Base-by-base conservation (phyloP, 2,329 filamentous ascomycete genomes). In the Ophiostoma fasciatum region DNA sequence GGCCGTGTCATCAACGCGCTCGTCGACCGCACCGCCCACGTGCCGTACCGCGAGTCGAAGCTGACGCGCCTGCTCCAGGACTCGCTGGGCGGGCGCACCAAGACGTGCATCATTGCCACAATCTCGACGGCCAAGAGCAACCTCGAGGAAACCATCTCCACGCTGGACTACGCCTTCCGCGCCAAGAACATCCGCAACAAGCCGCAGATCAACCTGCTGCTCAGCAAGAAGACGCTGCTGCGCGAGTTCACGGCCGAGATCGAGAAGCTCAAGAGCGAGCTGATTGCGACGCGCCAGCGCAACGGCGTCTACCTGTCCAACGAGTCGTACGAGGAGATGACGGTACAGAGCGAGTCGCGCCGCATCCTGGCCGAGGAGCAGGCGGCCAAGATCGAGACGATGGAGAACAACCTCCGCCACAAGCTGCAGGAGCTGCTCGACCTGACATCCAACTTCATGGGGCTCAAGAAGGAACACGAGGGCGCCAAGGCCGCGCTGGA, bases 101-200 rank as follows among this genome's bases (percentile, higher is more conserved):
- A 98, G 54, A 98, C 90, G 0, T 98, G 90, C 62, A 98, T 98
- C 46, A 96, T 98, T 50, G 90, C 90, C 6, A 98, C 90, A 1
- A 71, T 98, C 28, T 96, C 90, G 3, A 87, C 90, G 1, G 84
- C 87, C 7, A 92, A 90, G 57, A 87, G 79, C 57, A 98, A 96
- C 48, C 65, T 98, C 2, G 90, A 98, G 51, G 90, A 98, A 57
- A 98, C 92, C 0, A 96, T 98, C 41, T 96, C 90, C 1, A 98
- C 92, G 0, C 68, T 98, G 2, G 90, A 98, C 55, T 98, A 98
- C 52, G 92, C 90, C 10, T 96, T 96, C 60, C 74, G 90, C 31
- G 90, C 90, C 13, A 98, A 98, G 64, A 96, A 98, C 48, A 98
- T 98, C 49, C 81, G 83, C 33, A 98, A 98, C 58, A 94, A 94